A percentile compares a stretch with the other conserved stretches of the same genome.
These are phyloP conservation scores for Raffaelea deltoideospora DNA, from an alignment of 2,329 filamentous ascomycete genomes.

Conservation along the genomic window DNA sequence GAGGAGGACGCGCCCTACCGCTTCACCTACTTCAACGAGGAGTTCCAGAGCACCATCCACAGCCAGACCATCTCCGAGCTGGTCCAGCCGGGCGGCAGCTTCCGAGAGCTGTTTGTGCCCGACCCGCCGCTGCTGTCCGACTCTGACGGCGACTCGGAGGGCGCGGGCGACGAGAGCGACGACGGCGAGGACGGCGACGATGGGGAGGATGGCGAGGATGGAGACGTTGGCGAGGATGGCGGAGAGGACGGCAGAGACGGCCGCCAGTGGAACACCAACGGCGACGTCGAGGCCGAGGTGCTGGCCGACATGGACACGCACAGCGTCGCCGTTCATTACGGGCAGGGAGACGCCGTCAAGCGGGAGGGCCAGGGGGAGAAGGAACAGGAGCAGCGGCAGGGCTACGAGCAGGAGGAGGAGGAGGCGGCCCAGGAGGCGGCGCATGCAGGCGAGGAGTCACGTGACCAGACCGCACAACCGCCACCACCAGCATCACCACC, in stretches of 20 bases:
- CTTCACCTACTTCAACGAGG: conserved; percentile 98
- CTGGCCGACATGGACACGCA: background rate
- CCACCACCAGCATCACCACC: too few relatives aligned
- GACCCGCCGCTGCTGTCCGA: conserved; percentile 65
- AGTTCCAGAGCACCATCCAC: conserved; percentile 90
- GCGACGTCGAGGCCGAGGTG: background rate
- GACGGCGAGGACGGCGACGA: background rate
- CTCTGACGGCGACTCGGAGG: conserved; percentile 55
- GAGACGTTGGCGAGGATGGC: background rate
- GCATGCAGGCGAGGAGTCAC: too few relatives aligned
- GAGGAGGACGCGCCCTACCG: conserved; percentile 85
- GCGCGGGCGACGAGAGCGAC: conserved; percentile 20
- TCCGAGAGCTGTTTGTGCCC: conserved; percentile 79
- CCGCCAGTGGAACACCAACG: too few relatives aligned
- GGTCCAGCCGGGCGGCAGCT: conserved; percentile 68
- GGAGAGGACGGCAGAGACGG: background rate
- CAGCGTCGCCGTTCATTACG: too few relatives aligned
- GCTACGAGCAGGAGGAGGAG: too few relatives aligned
- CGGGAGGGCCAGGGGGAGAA: too few relatives aligned
- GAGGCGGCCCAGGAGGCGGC: too few relatives aligned
- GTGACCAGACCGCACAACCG: too few relatives aligned
- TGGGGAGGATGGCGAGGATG: background rate
- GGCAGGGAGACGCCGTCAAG: too few relatives aligned
- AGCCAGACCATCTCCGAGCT: conserved; percentile 90
- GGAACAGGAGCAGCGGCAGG: too few relatives aligned